Evolutionary conservation across 129 eudicot species (phyloP).

Genomic region (Heracleum sosnowskyi): DNA sequence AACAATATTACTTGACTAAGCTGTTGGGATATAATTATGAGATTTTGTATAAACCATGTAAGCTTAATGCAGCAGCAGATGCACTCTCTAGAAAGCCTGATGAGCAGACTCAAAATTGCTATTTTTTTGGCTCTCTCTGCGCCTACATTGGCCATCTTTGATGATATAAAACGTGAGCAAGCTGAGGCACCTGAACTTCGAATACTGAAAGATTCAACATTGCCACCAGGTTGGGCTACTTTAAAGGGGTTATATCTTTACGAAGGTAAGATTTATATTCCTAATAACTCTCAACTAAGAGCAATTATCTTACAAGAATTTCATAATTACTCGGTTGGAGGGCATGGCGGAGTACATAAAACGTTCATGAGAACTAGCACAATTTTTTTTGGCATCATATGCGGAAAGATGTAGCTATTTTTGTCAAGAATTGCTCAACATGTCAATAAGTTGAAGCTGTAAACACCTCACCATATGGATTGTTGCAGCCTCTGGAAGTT

Average conservation of each 20-base stretch:
- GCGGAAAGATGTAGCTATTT: neutral
- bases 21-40: conserved; percentile 2
- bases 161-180: neutral
- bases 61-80: neutral
- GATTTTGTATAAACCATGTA: neutral
- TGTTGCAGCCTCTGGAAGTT: neutral
- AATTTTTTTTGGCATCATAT: neutral
- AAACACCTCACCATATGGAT: neutral
- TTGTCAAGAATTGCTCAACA: too few species aligned
- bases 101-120: neutral
- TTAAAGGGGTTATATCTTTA: neutral
- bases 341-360: neutral
- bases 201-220: neutral
- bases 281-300: neutral
- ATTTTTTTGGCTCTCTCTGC: neutral
- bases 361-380: too few species aligned
- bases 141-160: neutral
- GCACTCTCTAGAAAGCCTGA: neutral
- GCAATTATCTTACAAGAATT: neutral
- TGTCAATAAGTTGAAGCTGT: neutral
- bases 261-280: neutral
- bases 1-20: conserved; percentile 14
- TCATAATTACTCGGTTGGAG: neutral
- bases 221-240: neutral
- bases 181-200: neutral